These are phyloP conservation scores for Kwoniella newhampshirensis DNA, from an alignment of 768 basidiomycete species.

Conservation along the genomic window DNA sequence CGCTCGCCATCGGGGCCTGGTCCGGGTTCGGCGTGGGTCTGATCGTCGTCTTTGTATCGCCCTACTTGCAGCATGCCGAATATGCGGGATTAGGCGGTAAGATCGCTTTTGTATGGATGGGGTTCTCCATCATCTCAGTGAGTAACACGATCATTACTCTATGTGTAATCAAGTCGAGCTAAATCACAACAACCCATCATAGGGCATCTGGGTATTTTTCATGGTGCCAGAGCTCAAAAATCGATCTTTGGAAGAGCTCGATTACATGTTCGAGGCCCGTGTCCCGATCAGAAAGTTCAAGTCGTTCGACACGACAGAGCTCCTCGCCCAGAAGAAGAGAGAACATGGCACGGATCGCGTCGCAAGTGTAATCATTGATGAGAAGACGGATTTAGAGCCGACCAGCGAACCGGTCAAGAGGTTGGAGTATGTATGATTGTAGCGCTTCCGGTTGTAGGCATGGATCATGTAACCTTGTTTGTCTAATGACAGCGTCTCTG, in stretches of 20 bases:
- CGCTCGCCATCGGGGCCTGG: constrained; percentile 26
- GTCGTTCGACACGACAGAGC: constrained; percentile 3
- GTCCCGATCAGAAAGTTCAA: constrained; percentile 16
- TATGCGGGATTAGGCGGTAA: constrained; percentile 35
- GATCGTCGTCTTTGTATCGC: constrained; percentile 30
- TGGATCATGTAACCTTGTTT: too few relatives aligned
- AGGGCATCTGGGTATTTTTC: constrained; percentile 26
- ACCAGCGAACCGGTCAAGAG: too few relatives aligned
- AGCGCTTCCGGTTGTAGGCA: too few relatives aligned
- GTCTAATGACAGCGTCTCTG: too few relatives aligned
- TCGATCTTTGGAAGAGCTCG: constrained; percentile 32
- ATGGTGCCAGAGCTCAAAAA: constrained; percentile 37
- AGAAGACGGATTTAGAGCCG: too few relatives aligned
- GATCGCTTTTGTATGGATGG: constrained; percentile 22
- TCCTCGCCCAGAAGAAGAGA: too few relatives aligned
- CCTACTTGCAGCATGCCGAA: constrained; percentile 34
- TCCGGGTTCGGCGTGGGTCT: constrained; percentile 23
- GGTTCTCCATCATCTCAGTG: constrained; percentile 13
- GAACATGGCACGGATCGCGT: too few relatives aligned
- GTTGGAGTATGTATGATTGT: too few relatives aligned
- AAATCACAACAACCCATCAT: too few relatives aligned
- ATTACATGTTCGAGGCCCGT: constrained; percentile 29
- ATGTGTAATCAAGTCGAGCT: too few relatives aligned
- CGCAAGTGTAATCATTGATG: too few relatives aligned
- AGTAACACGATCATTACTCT: too few relatives aligned